These are phyloP conservation scores for Macrophomina phaseolina DNA, from an alignment of 2,329 filamentous ascomycete species.

Conservation along the genomic window DNA sequence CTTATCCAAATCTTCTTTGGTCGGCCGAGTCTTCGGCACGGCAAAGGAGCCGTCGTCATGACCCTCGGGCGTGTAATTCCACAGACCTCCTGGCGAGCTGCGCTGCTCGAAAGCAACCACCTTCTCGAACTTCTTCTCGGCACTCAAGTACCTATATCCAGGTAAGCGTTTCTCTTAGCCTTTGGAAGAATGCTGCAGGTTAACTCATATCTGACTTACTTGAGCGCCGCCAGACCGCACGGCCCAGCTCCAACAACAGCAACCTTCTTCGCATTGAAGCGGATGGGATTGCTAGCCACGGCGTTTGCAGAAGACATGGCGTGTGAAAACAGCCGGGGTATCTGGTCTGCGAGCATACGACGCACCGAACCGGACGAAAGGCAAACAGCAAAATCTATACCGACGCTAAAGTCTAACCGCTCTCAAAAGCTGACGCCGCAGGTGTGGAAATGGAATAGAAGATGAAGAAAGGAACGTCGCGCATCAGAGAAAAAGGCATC, in stretches of 20 bases:
- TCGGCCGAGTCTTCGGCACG: slow-evolving; percentile 67
- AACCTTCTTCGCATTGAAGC: slow-evolving; percentile 60
- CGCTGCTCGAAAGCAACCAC: slow-evolving; percentile 86
- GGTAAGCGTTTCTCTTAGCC: slow-evolving; percentile 6
- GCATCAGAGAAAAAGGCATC: not conserved
- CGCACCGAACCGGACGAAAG: slow-evolving; percentile 14
- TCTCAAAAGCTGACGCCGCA: not conserved
- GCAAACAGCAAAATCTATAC: not conserved
- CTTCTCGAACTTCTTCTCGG: slow-evolving; percentile 70
- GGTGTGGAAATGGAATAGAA: not conserved
- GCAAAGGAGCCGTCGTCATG: slow-evolving; percentile 53
- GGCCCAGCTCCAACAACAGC: slow-evolving; percentile 86
- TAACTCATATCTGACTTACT: slow-evolving; percentile 48
- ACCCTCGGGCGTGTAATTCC: slow-evolving; percentile 72
- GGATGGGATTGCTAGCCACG: slow-evolving; percentile 9
- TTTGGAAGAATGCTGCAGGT: not conserved
- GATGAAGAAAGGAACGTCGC: not conserved
- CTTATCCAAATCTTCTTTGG: slow-evolving; percentile 63
- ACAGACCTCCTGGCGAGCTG: slow-evolving; percentile 76
- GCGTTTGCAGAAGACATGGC: slow-evolving; percentile 19
- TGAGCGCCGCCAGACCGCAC: slow-evolving; percentile 77
- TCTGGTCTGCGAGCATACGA: slow-evolving; percentile 16
- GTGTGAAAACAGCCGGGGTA: slow-evolving; percentile 16
- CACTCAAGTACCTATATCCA: slow-evolving; percentile 67
- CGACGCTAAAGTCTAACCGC: not conserved